Evolutionary conservation across 257 asterid species (phyloP), one percentile per base, ranked within the genome.

Genomic region (Catharanthus roseus): DNA sequence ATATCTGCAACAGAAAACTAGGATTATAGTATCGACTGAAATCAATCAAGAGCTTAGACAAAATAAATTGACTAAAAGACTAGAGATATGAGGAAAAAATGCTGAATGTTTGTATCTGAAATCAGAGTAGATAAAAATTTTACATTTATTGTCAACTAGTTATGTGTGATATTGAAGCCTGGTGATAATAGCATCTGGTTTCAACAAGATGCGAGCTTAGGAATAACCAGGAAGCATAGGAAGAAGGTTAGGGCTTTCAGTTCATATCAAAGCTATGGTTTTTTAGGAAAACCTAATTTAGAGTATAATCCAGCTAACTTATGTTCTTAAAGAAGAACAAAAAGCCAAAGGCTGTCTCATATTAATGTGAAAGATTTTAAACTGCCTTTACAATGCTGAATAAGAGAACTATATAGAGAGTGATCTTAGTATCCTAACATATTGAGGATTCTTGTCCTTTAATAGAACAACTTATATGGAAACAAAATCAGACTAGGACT

Each of bases 341-440:
- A n/a, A n/a, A n/a, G n/a, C 92, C 91, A 89, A 38, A 38, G 47
- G 47, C 11, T 42, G 10, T 42, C 11, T 42, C 10, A 7, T 42
- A 42, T 42, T 5, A 9, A 2, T 42, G 47, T 42, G 11, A 42
- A 42, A 42, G 47, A 42, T 42, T 5, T 3, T 5, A 2, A 42
- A 9, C 60, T 54, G n/a, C n/a, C n/a, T 54, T 19, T 54, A 42
- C 47, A 42, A 42, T 5, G 47, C 47, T 2, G 47, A 9, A 2
- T 3, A 42, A 42, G 6, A 42, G 47, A 42, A 7, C 10, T 42
- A 42, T 42, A 42, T 42, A 42, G 47, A 42, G 47, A 42, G 11
- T 42, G 10, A 2, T 42, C 47, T 12, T 42, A 7, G 47, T 42
- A 42, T 42, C 6, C 47, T 42, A 42, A 7, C 47, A 9, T 42